phyloP scores from a whole-genome alignment of 345 rosid genomes.

The Gossypium sturtianum region DNA sequence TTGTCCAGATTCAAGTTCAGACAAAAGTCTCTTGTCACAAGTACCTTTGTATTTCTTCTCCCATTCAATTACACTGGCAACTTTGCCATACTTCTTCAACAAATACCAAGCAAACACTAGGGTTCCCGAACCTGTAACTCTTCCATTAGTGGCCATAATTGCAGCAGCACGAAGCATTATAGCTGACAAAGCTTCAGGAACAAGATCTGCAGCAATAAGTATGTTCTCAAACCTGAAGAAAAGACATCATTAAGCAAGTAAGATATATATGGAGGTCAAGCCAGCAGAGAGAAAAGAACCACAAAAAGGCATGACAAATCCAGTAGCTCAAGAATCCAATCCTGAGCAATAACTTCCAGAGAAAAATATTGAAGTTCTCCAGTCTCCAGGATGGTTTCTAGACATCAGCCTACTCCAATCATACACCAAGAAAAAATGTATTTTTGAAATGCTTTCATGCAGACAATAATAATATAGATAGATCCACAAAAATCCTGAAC shows the following conservation, averaged over 20 bases:
- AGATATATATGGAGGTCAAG: not conserved
- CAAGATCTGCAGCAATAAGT: constrained; percentile 70
- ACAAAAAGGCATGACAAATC: not conserved
- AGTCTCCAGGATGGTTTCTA: not conserved
- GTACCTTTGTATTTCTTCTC: constrained; percentile 61
- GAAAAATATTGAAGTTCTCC: not conserved
- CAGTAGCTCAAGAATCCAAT: not conserved
- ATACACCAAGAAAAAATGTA: not conserved
- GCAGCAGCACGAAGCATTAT: constrained; percentile 58
- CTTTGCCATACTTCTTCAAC: constrained; percentile 61
- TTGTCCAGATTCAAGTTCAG: constrained; percentile 83
- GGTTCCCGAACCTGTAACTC: constrained; percentile 62
- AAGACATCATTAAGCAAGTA: constrained; percentile 12
- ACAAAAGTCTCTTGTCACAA: constrained; percentile 69
- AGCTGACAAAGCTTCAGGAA: constrained; percentile 78
- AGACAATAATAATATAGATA: not conserved
- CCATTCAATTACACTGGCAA: constrained; percentile 84
- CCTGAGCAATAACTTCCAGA: not conserved
- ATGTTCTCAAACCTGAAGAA: constrained; percentile 73
- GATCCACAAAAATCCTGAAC: not conserved
- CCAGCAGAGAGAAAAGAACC: not conserved
- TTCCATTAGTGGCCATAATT: constrained; percentile 56
- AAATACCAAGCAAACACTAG: constrained; percentile 72
- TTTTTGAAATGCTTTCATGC: not conserved
- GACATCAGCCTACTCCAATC: not conserved